These are phyloP conservation scores for Nemania sp. DNA, from an alignment of 2,329 filamentous ascomycete species.

Conservation along the genomic window DNA sequence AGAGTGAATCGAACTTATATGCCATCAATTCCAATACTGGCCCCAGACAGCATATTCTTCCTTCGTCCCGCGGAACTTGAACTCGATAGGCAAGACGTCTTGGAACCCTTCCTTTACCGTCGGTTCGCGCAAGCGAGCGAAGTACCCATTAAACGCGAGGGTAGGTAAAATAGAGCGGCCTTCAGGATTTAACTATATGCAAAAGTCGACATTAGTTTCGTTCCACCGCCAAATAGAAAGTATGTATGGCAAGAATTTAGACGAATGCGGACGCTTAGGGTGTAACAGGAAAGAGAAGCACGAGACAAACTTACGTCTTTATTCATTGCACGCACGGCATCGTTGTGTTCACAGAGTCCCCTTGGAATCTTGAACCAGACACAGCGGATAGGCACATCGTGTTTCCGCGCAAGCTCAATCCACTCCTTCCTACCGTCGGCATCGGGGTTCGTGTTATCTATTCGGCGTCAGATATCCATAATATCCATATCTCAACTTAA, in stretches of 20 bases:
- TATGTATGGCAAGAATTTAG: background rate
- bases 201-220: background rate
- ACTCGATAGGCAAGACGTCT: slow-evolving; percentile 81
- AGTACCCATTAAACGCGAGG: slow-evolving; percentile 83
- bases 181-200: slow-evolving; percentile 83
- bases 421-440: slow-evolving; percentile 80
- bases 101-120: slow-evolving; percentile 82
- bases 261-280: background rate
- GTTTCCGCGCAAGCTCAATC: slow-evolving; percentile 78
- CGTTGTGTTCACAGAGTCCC: slow-evolving; percentile 84
- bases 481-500: background rate
- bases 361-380: slow-evolving; percentile 82
- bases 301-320: slow-evolving; percentile 48
- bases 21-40: slow-evolving; percentile 75
- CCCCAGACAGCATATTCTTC: slow-evolving; percentile 79
- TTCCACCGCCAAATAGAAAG: background rate
- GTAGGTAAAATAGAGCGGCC: slow-evolving; percentile 77
- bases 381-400: slow-evolving; percentile 82
- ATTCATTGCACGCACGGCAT: slow-evolving; percentile 81
- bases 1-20: background rate
- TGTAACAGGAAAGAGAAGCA: background rate
- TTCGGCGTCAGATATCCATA: background rate
- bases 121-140: slow-evolving; percentile 78
- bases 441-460: slow-evolving; percentile 97
- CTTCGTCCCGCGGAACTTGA: slow-evolving; percentile 77